Evolutionary conservation across 306 rosid genomes (phyloP).

Genomic region (Quercus gilva): DNA sequence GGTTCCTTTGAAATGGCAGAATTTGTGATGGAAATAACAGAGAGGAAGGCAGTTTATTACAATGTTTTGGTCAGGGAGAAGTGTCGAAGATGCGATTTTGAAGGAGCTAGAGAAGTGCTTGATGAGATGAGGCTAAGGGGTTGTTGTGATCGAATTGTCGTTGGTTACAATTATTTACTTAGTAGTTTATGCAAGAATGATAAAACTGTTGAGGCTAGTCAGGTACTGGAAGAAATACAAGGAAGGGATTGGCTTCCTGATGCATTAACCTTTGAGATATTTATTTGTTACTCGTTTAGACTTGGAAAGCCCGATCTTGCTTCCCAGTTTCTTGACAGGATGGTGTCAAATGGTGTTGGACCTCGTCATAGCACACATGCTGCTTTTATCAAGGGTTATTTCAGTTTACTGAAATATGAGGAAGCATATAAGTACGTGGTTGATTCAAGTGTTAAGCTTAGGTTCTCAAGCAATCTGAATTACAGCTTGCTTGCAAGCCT

Average conservation of each 20-base stretch:
- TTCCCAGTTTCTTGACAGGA: conserved; percentile 44
- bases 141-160: conserved; percentile 32
- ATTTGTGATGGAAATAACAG: conserved; percentile 43
- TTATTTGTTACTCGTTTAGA: conserved; percentile 45
- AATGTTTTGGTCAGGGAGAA: conserved; percentile 44
- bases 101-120: conserved; percentile 44
- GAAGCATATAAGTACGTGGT: conserved; percentile 59
- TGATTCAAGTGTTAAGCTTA: conserved; percentile 34
- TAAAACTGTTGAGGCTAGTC: conserved; percentile 41
- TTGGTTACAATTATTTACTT: conserved; percentile 42
- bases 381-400: conserved; percentile 58
- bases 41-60: conserved; percentile 42
- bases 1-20: conserved; percentile 48
- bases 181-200: conserved; percentile 51
- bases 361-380: conserved; percentile 62
- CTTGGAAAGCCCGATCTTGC: conserved; percentile 38
- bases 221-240: conserved; percentile 43
- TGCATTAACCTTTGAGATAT: conserved; percentile 45
- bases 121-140: conserved; percentile 54
- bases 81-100: conserved; percentile 48
- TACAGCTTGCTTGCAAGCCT: conserved; percentile 71
- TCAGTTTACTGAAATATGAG: conserved; percentile 39
- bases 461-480: conserved; percentile 38
- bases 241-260: conserved; percentile 39
- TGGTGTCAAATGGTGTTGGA: conserved; percentile 49